Evolutionary conservation across 805 yeast species (phyloP).

Genomic region (Starmerella stigmatis): DNA sequence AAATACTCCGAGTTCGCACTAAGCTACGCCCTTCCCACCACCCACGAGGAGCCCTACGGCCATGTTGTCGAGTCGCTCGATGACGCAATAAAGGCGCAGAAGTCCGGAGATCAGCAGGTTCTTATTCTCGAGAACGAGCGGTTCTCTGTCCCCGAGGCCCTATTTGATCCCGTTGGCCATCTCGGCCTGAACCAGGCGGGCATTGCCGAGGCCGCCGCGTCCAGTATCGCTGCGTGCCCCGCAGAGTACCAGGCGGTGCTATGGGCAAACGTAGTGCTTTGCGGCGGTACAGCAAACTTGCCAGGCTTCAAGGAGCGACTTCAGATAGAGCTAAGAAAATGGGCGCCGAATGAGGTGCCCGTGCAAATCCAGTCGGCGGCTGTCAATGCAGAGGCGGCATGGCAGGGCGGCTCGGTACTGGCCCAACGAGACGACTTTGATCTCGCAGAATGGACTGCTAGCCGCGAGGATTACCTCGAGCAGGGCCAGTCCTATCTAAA

Average conservation of each 20-base stretch:
- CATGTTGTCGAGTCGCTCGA: slow-evolving; percentile 38
- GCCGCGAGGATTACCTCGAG: slow-evolving; percentile 74
- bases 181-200: slow-evolving; percentile 73
- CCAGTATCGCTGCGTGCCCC: slow-evolving; percentile 60
- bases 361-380: slow-evolving; percentile 25
- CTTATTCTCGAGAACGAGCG: slow-evolving; percentile 70
- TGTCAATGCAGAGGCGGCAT: slow-evolving; percentile 40
- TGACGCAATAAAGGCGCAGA: slow-evolving; percentile 18
- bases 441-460: slow-evolving; percentile 46
- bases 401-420: slow-evolving; percentile 47
- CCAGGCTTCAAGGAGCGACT: slow-evolving; percentile 59
- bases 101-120: slow-evolving; percentile 45
- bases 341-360: slow-evolving; percentile 29
- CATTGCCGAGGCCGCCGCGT: slow-evolving; percentile 56
- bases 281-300: slow-evolving; percentile 73
- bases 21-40: slow-evolving; percentile 64
- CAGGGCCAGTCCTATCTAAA: slow-evolving; percentile 42
- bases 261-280: slow-evolving; percentile 63
- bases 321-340: slow-evolving; percentile 27
- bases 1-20: slow-evolving; percentile 32
- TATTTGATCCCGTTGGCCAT: slow-evolving; percentile 69
- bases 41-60: slow-evolving; percentile 37
- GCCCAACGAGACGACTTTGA: slow-evolving; percentile 28
- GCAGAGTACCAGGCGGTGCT: slow-evolving; percentile 59
- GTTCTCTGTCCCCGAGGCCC: slow-evolving; percentile 75